Base-by-base conservation (phyloP, 495 filamentous ascomycete species). In the Jackrogersella minutella region DNA sequence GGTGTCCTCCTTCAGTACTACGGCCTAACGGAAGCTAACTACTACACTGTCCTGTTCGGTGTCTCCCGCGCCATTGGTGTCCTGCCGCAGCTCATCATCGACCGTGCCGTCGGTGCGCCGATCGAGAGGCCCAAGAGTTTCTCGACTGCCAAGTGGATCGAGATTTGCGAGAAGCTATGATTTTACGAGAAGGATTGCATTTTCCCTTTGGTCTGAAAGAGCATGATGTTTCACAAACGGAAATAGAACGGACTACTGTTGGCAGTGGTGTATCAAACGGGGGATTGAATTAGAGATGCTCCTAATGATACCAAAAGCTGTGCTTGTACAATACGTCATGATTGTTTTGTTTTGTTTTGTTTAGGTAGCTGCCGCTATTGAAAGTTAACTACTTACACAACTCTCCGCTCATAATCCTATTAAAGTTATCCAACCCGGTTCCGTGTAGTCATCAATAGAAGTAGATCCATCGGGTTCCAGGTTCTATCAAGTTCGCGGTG, bases 1-100 rank as follows among this genome's bases (percentile, higher is more conserved):
- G 95, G 95, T 85, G 95, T 98, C 68, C 92, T 99, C 68, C 91
- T 99, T 56, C 96, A 99, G 84, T 97, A 99, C 87, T 99, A 99
- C 80, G 95, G 95, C 72, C 84, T 99, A 78, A 98, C 91, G 62
- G 94, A 99, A 86, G 90, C 95, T 78, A 97, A 89, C 89, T 99
- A 95, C 89, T 99, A 99, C 89, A 99, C 95, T 60, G 95, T 99
- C 55, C 90, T 98, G 73, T 99, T 99, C 81, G 95, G 95, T 86
- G 96, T 99, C 17, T 97, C 93, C 66, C 90, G 95, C 77, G 95
- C 96, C 68, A 90, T 99, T 71, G 95, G 95, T 89, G 95, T 98
- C 64, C 89, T 98, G 61, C 96, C 95, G 62, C 95, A 99, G 86
- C 86, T 99, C 74, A 99, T 99, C 87, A 97, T 98, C 77, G 95